Evolutionary conservation across 129 eudicot genomes (phyloP), one percentile per base, ranked within the genome.

Genomic region (Silybum marianum): DNA sequence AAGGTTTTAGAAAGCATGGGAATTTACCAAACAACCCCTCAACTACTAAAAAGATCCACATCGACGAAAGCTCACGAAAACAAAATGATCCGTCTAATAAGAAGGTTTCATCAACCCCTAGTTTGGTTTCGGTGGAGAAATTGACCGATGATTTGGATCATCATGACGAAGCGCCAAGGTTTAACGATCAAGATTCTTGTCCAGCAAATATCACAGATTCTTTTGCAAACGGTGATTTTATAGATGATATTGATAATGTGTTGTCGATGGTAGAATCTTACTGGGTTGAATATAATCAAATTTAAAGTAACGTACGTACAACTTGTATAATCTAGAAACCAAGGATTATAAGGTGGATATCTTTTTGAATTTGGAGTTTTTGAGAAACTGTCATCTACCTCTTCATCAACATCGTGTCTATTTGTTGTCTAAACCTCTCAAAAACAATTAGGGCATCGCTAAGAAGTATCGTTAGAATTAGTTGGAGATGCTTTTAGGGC

Each of bases 141-240:
- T 13, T 63, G 2, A 72, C 16, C 66, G 54, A 62, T 40, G 68
- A 30, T 39, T 22, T 25, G 74, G 65, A 32, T 66, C 46, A 71
- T 26, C 42, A 66, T 32, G 58, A 30, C 13, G 38, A 39, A 46
- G 76, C n/a, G 58, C 32, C 77, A 10, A 63, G 10, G 85, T 44
- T 72, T n/a, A 75, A 58, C 54, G 69, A 77, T 77, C 82, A 83
- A 77, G 86, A 72, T 77, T 83, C 86, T n/a, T 39, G 86, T 83
- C 74, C 60, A 71, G 62, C 82, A 21, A 78, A 78, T 71, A 78
- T 72, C 62, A 40, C 79, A 9, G 69, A 78, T 72, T 72, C 24
- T 65, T 8, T 72, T 63, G 32, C 72, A 36, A 22, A 21, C 62
- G 86, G 24, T 78, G 60, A 42, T 5, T 10, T 77, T 11, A 24